phyloP scores from a whole-genome alignment of 805 yeast species.

The Komagataella ulmi region DNA sequence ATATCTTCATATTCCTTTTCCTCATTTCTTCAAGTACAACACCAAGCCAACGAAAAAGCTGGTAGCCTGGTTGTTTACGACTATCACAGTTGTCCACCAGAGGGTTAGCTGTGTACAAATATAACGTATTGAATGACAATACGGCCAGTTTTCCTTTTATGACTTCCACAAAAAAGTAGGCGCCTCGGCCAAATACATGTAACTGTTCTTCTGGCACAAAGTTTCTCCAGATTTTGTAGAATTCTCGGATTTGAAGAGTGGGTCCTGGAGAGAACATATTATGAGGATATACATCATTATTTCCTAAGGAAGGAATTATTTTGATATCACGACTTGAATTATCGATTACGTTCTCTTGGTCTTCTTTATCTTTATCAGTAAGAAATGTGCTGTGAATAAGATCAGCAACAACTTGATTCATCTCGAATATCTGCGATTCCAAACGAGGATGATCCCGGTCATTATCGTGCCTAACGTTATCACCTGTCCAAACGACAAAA shows the following conservation, averaged over 20 bases:
- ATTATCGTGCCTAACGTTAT: constrained; percentile 74
- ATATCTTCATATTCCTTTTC: constrained; percentile 63
- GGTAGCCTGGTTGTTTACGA: constrained; percentile 68
- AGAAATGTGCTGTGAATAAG: constrained; percentile 39
- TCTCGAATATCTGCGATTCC: constrained; percentile 54
- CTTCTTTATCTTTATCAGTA: constrained; percentile 24
- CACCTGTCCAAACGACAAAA: constrained; percentile 87
- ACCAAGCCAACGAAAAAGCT: constrained; percentile 68
- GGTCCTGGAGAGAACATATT: constrained; percentile 81
- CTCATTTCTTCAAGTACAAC: constrained; percentile 61
- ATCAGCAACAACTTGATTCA: constrained; percentile 46
- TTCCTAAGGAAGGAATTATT: constrained; percentile 66
- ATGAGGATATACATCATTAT: constrained; percentile 85
- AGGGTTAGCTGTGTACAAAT: constrained; percentile 66
- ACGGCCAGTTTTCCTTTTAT: constrained; percentile 71
- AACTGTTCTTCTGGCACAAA: constrained; percentile 69
- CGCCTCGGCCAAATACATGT: constrained; percentile 63
- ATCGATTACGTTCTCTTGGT: constrained; percentile 2
- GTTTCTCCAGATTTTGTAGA: constrained; percentile 59
- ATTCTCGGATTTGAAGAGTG: constrained; percentile 71
- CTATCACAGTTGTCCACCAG: constrained; percentile 69
- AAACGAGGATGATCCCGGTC: constrained; percentile 66
- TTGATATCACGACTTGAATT: constrained; percentile 19
- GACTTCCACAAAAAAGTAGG: constrained; percentile 64
- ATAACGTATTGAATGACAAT: constrained; percentile 65